These are phyloP conservation scores for Cylindrotheca closterium DNA, from an alignment of 108 stramenopile genomes.

Conservation along the genomic window DNA sequence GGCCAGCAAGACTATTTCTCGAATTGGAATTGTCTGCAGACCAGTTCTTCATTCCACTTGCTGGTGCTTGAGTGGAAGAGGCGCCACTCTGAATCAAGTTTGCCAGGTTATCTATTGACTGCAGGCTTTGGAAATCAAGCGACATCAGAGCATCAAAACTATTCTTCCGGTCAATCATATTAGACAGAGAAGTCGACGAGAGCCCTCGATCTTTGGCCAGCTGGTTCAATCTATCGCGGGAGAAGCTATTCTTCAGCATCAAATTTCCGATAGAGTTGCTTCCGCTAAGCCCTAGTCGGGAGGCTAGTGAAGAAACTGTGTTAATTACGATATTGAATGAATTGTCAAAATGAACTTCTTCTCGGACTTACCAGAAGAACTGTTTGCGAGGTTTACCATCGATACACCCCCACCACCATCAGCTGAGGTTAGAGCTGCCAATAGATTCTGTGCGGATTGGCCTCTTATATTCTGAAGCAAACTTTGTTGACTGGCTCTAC, in stretches of 20 bases:
- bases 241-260: constrained; percentile 69
- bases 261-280: constrained; percentile 52
- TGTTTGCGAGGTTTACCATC: constrained; percentile 73
- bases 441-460: constrained; percentile 33
- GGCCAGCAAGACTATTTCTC: constrained; percentile 2
- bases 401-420: constrained; percentile 2
- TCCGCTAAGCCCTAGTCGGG: constrained; percentile 35
- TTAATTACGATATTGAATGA: background rate
- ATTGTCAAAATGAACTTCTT: background rate
- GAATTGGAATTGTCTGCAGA: constrained; percentile 23
- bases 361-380: constrained; percentile 48
- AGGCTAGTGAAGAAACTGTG: constrained; percentile 13
- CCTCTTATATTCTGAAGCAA: constrained; percentile 19
- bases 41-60: constrained; percentile 80
- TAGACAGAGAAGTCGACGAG: constrained; percentile 61
- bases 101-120: constrained; percentile 87
- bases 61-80: constrained; percentile 38
- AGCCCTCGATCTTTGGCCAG: constrained; percentile 54
- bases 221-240: constrained; percentile 66
- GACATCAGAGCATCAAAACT: constrained; percentile 83
- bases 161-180: constrained; percentile 73
- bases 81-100: constrained; percentile 69
- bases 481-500: constrained; percentile 37
- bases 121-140: constrained; percentile 79
- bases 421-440: constrained; percentile 20